phyloP scores from a whole-genome alignment of 345 rosid genomes.

The Eucalyptus guilfoylei region DNA sequence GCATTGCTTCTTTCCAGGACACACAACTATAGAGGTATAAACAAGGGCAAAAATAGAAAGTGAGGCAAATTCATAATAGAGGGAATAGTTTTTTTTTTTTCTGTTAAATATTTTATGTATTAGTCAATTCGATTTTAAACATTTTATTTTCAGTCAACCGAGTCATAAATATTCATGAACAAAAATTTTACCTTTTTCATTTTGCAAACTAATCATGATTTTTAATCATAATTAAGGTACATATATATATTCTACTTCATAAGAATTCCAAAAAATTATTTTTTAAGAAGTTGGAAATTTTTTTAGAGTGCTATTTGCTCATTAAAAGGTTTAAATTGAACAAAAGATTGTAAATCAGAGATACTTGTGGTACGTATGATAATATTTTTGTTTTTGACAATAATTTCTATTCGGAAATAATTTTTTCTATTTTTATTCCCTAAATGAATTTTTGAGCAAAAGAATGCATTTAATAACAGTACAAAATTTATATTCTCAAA shows the following conservation, averaged over 20 bases:
- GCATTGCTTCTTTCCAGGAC: not conserved
- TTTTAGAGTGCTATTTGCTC: no score
- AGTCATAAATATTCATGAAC: not conserved
- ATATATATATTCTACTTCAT: not conserved
- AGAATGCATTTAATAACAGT: rapidly evolving
- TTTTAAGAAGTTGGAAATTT: not conserved
- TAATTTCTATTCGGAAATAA: no score
- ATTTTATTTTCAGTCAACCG: not conserved
- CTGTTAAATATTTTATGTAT: not conserved
- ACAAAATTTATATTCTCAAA: rapidly evolving
- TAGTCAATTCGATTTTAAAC: not conserved
- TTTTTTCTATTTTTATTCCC: no score
- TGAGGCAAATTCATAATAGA: not conserved
- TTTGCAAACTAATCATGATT: not conserved
- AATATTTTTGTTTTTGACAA: no score
- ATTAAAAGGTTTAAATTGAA: no score
- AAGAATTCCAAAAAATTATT: not conserved
- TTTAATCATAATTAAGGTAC: not conserved
- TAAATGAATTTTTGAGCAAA: no score
- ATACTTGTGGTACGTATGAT: no score
- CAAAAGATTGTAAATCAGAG: no score
- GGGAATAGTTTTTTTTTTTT: not conserved
- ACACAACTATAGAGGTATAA: no score
- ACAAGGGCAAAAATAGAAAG: not conserved
- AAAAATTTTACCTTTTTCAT: not conserved